Evolutionary conservation across 331 rosid species (phyloP), one percentile per base, ranked within the genome.

Genomic region (Pyracantha coccinea): DNA sequence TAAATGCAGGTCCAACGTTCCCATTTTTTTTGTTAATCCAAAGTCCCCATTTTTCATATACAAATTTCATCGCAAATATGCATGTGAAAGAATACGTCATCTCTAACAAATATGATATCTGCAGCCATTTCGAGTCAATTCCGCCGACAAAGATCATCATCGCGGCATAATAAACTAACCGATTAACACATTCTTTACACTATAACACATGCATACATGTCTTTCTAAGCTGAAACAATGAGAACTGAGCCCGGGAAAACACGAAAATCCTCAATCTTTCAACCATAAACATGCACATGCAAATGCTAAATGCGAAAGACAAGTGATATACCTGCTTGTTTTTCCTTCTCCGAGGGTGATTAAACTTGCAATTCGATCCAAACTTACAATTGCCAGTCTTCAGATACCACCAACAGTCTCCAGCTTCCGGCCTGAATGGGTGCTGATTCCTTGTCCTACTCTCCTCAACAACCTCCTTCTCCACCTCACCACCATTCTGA

Each of bases 401-500:
- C 45, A 94, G 85, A 78, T 90, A 92, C 76, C 69, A 90, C 15
- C 89, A 58, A 77, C 99, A 95, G 75, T 90, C 99, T 77, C 82
- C 92, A 38, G 97, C 90, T 31, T 90, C 96, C 9, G 96, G 96
- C 78, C 99, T 85, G 81, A 88, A 75, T 2, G 99, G 97, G 20
- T 81, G 85, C 52, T 84, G 89, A 14, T 74, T 76, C 77, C 35
- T 68, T 47, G 71, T 66, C 67, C 20, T 84, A 69, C 32, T 71
- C 66, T 62, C 89, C 53, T 58, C 31, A 60, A 60, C 32, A 60
- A 13, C 82, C 65, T 32, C 79, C 72, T 68, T 76, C 57, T 78
- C 87, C 72, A 19, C 76, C 76, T 74, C 89, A 73, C 19, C 75
- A 59, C 66, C 85, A 54, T 58, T 79, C 78, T 78, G 86, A 77